Conservation (phyloP, 2,329 filamentous ascomycete genomes). For the Verticillium nonalfalfae region DNA sequence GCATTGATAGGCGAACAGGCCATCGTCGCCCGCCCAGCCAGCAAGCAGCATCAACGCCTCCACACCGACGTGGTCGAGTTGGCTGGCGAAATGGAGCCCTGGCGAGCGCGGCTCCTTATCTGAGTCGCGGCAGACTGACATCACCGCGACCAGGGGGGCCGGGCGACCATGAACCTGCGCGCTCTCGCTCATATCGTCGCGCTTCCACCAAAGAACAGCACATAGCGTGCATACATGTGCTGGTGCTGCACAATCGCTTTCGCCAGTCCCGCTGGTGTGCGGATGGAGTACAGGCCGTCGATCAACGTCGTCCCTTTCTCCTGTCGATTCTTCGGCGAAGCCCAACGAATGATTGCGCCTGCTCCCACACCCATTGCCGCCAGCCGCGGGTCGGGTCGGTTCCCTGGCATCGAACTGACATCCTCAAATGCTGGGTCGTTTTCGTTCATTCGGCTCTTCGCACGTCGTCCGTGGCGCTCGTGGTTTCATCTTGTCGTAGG, state of each 20-base stretch:
- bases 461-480: not conserved
- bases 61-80: not conserved
- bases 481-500: not conserved
- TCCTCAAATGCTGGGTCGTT: not conserved
- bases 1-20: not conserved
- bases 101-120: not conserved
- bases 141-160: not conserved
- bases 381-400: not conserved
- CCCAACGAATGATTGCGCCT: too few species aligned
- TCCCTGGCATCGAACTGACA: not conserved
- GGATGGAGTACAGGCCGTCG: not conserved
- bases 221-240: not conserved
- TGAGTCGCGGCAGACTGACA: not conserved
- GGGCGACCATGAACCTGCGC: not conserved
- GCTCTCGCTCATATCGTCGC: not conserved
- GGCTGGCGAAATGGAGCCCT: not conserved
- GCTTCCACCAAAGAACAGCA: not conserved
- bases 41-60: not conserved
- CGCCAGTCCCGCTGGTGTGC: not conserved
- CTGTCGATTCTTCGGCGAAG: not conserved
- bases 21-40: not conserved
- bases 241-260: not conserved
- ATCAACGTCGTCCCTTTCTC: not conserved
- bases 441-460: not conserved
- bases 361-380: not conserved